Conservation (phyloP, 495 filamentous ascomycete species). For the Letharia columbiana region DNA sequence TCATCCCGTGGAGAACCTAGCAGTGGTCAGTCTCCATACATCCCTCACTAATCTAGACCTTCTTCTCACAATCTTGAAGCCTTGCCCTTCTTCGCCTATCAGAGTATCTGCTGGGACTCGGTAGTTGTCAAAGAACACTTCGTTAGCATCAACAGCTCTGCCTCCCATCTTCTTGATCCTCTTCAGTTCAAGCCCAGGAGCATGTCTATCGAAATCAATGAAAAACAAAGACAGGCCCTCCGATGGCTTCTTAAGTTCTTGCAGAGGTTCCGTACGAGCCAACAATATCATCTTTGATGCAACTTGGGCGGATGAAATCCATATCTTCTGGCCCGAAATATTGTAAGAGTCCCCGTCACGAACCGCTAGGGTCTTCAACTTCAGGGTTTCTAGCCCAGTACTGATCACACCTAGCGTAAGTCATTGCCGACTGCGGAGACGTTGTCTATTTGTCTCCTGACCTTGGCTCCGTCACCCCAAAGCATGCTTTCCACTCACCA, state of each 20-base stretch:
- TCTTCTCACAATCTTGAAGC: constrained; percentile 52
- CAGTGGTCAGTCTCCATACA: background rate
- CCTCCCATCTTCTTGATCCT: constrained; percentile 78
- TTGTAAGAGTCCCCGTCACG: constrained; percentile 48
- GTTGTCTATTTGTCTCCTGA: constrained; percentile 4
- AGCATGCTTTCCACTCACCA: constrained; percentile 60
- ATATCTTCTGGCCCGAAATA: constrained; percentile 70
- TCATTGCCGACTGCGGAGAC: constrained; percentile 3
- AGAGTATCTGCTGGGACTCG: constrained; percentile 48
- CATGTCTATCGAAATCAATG: constrained; percentile 55
- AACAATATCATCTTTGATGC: constrained; percentile 70
- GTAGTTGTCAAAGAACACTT: constrained; percentile 77
- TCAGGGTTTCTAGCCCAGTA: constrained; percentile 65
- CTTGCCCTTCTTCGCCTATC: constrained; percentile 61
- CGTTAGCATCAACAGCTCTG: constrained; percentile 70
- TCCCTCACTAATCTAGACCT: background rate
- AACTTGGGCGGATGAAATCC: constrained; percentile 74
- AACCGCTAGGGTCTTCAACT: constrained; percentile 52
- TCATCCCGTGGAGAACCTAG: constrained; percentile 70
- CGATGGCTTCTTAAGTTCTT: constrained; percentile 55
- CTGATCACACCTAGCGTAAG: constrained; percentile 34
- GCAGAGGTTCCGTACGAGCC: constrained; percentile 60
- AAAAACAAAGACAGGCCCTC: constrained; percentile 70
- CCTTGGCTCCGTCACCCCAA: constrained; percentile 53
- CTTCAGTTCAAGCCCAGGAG: constrained; percentile 50